A percentile compares a stretch with the other conserved stretches of the same genome.
Evolutionary conservation across 106 monocot species (phyloP).

Genomic region (Phalaenopsis aphrodite): DNA sequence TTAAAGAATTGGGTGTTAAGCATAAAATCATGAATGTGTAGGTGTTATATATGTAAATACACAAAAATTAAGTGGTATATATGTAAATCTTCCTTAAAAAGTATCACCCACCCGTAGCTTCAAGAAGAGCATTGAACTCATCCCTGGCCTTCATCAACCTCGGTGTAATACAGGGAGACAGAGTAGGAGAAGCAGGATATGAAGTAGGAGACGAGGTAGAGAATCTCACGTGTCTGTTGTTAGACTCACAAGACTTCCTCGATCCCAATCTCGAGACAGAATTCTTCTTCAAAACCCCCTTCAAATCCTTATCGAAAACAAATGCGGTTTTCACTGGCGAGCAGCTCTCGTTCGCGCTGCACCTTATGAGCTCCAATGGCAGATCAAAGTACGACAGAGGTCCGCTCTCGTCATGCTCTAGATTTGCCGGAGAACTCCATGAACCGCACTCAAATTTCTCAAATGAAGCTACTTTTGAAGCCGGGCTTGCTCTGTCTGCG

Average conservation of each 20-base stretch:
- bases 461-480: slow-evolving; percentile 31
- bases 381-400: slow-evolving; percentile 35
- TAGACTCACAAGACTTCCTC: slow-evolving; percentile 32
- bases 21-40: too few relatives aligned
- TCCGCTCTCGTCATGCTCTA: slow-evolving; percentile 10
- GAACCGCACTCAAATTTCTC: slow-evolving; percentile 58
- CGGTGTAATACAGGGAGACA: slow-evolving; percentile 27
- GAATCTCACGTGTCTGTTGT: slow-evolving; percentile 28
- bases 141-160: slow-evolving; percentile 24
- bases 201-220: slow-evolving; percentile 23
- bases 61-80: too few relatives aligned
- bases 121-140: slow-evolving; percentile 42
- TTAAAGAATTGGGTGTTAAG: too few relatives aligned
- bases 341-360: slow-evolving; percentile 16
- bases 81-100: too few relatives aligned
- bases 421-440: slow-evolving; percentile 19
- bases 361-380: slow-evolving; percentile 51
- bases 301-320: slow-evolving; percentile 34
- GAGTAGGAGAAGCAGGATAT: slow-evolving; percentile 18
- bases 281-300: slow-evolving; percentile 42
- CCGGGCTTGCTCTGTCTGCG: background rate
- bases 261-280: slow-evolving; percentile 7
- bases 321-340: slow-evolving; percentile 45
- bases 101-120: slow-evolving; percentile 13
- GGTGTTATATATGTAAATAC: too few relatives aligned